phyloP scores from a whole-genome alignment of 805 yeast genomes.

The Komagataella kurtzmanii region DNA sequence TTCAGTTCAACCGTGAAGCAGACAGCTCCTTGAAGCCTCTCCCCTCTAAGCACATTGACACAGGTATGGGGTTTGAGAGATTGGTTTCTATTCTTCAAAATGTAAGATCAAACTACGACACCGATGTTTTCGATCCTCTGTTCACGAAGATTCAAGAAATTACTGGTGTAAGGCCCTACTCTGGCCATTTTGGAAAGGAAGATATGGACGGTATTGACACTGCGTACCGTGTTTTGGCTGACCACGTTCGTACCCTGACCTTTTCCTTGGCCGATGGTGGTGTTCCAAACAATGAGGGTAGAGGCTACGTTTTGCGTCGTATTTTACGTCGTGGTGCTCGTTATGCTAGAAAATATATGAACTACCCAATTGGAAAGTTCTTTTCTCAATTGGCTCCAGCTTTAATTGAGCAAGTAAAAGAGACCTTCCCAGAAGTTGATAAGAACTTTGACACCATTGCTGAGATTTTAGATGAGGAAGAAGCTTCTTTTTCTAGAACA shows the following conservation, averaged over 20 bases:
- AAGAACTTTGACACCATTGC: slow-evolving; percentile 60
- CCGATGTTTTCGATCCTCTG: slow-evolving; percentile 89
- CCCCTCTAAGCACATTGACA: slow-evolving; percentile 93
- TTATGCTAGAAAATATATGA: slow-evolving; percentile 90
- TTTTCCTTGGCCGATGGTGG: slow-evolving; percentile 98
- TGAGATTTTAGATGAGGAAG: slow-evolving; percentile 94
- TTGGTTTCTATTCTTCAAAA: slow-evolving; percentile 89
- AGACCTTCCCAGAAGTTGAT: slow-evolving; percentile 83
- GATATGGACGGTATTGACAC: slow-evolving; percentile 94
- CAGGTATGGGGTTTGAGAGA: slow-evolving; percentile 99
- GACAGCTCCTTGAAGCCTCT: slow-evolving; percentile 67
- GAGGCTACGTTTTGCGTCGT: slow-evolving; percentile 96
- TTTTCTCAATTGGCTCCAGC: slow-evolving; percentile 90
- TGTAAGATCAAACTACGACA: slow-evolving; percentile 88
- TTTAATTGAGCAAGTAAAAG: slow-evolving; percentile 74
- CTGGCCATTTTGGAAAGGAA: slow-evolving; percentile 87
- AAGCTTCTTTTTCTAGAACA: slow-evolving; percentile 87
- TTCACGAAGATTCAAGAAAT: slow-evolving; percentile 81
- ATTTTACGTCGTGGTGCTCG: slow-evolving; percentile 96
- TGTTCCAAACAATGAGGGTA: slow-evolving; percentile 97
- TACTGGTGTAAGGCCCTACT: slow-evolving; percentile 83
- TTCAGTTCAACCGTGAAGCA: slow-evolving; percentile 91
- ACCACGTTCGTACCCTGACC: slow-evolving; percentile 93
- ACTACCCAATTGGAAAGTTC: slow-evolving; percentile 89
- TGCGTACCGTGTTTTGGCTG: slow-evolving; percentile 96